These are phyloP conservation scores for Ceratocystis alfenasii DNA, from an alignment of 2,329 filamentous ascomycete genomes.

Conservation along the genomic window DNA sequence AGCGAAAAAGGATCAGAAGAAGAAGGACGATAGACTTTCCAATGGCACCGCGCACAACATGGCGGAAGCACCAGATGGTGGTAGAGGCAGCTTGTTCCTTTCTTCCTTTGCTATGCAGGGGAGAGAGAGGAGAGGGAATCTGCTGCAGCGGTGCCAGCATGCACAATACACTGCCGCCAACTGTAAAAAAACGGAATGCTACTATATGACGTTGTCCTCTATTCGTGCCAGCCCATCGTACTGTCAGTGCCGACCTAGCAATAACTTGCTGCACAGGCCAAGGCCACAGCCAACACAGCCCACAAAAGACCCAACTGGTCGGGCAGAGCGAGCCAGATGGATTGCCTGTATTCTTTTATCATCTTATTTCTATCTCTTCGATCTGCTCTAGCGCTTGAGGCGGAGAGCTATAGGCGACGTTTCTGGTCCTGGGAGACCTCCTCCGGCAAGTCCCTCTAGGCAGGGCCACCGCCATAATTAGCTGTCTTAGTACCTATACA, in stretches of 20 bases:
- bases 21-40: background rate
- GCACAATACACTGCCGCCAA: background rate
- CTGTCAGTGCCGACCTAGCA: conserved; percentile 6
- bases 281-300: conserved; percentile 3
- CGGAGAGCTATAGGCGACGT: too few relatives aligned
- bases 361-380: background rate
- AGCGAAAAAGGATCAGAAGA: background rate
- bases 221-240: background rate
- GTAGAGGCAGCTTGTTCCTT: conserved; percentile 8
- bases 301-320: conserved; percentile 4
- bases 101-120: conserved; percentile 8
- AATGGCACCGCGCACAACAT: background rate
- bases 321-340: background rate
- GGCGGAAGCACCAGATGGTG: background rate
- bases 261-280: conserved; percentile 2
- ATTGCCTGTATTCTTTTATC: background rate
- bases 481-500: too few relatives aligned
- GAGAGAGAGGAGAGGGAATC: background rate
- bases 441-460: too few relatives aligned
- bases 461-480: too few relatives aligned
- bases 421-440: too few relatives aligned
- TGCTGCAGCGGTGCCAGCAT: background rate
- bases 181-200: background rate
- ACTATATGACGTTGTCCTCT: conserved; percentile 9
- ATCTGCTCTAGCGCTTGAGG: too few relatives aligned